These are phyloP conservation scores for Beta macrorhiza DNA, from an alignment of 179 eudicot genomes.

Conservation along the genomic window DNA sequence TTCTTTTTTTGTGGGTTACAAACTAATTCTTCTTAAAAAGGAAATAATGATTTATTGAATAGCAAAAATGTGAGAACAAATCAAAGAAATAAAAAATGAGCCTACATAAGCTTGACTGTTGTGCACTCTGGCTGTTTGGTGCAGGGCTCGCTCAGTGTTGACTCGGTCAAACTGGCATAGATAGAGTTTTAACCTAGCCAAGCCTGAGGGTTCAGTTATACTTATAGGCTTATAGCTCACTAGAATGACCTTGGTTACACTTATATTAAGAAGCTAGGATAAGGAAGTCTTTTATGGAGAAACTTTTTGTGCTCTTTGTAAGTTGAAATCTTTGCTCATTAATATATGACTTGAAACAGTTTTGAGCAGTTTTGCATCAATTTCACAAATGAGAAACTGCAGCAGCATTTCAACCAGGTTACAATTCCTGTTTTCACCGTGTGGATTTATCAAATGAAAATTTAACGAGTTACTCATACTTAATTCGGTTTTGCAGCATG, in stretches of 20 bases:
- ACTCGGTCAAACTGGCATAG: background rate
- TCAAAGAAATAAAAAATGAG: background rate
- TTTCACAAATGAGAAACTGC: conserved; percentile 93
- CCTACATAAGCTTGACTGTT: background rate
- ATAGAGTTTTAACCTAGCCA: background rate
- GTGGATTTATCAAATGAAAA: background rate
- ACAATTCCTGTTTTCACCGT: conserved; percentile 10
- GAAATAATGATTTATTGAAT: no score
- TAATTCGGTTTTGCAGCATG: conserved; percentile 58
- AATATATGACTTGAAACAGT: conserved; percentile 38
- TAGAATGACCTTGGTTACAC: background rate
- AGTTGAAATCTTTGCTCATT: conserved; percentile 21
- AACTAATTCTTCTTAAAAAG: background rate
- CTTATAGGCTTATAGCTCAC: background rate
- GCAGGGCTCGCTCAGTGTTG: background rate
- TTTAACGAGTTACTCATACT: conserved; percentile 11
- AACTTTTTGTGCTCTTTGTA: background rate
- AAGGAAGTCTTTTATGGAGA: background rate
- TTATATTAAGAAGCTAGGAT: background rate
- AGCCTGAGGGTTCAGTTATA: background rate
- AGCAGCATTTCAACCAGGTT: conserved; percentile 98
- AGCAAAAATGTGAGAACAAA: background rate
- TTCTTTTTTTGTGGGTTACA: background rate
- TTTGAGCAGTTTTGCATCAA: conserved; percentile 98
- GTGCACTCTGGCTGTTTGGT: background rate